phyloP scores from a whole-genome alignment of 2,329 filamentous ascomycete genomes.

The Anisogramma anomala region DNA sequence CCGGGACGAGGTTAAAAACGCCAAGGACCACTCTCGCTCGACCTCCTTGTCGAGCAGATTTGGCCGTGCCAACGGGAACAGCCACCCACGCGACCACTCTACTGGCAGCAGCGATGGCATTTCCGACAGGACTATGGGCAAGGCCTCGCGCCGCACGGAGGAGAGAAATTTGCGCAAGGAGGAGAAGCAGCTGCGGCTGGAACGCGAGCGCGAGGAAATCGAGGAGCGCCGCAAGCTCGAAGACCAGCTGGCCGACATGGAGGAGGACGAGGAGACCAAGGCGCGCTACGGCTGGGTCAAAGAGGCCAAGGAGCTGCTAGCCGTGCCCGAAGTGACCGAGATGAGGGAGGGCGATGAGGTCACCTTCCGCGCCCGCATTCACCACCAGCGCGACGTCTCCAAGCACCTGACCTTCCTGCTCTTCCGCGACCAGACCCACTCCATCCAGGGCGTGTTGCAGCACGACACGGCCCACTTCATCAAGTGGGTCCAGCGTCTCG shows the following conservation, averaged over 20 bases:
- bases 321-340: constrained; percentile 37
- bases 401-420: constrained; percentile 74
- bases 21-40: background rate
- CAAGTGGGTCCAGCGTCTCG: constrained; percentile 76
- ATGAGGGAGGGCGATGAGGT: constrained; percentile 48
- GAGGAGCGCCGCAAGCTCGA: constrained; percentile 24
- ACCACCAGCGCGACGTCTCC: constrained; percentile 72
- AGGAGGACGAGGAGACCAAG: constrained; percentile 21
- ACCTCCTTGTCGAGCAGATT: constrained; percentile 5
- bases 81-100: constrained; percentile 2
- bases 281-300: constrained; percentile 22
- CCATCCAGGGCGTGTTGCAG: constrained; percentile 72
- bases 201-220: constrained; percentile 18
- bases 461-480: constrained; percentile 48
- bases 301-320: constrained; percentile 19
- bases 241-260: constrained; percentile 21
- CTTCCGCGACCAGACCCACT: constrained; percentile 71
- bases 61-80: background rate
- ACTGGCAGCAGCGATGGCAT: constrained; percentile 2
- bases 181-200: constrained; percentile 15
- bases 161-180: constrained; percentile 25
- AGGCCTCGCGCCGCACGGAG: constrained; percentile 15
- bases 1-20: background rate
- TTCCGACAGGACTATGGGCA: constrained; percentile 1
- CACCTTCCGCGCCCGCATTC: constrained; percentile 58